A percentile compares a stretch with the other conserved stretches of the same genome.
Evolutionary conservation across 1,284 basidiomycete species (phyloP).

Genomic region (Ustilago loliicola): DNA sequence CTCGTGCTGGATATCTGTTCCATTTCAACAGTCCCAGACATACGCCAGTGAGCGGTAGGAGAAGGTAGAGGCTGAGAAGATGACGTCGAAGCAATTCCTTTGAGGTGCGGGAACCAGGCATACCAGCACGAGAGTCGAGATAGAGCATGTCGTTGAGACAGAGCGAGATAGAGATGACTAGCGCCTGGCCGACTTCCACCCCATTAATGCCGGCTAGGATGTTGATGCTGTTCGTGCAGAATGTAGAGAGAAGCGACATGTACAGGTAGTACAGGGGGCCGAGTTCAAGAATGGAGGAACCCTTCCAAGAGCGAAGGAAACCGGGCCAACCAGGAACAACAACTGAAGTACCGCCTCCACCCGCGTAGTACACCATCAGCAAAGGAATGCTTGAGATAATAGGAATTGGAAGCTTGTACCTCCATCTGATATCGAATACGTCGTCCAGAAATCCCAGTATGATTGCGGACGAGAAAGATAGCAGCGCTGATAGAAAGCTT

Average conservation of each 20-base stretch:
- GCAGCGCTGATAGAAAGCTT: slow-evolving; percentile 89
- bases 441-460: slow-evolving; percentile 97
- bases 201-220: slow-evolving; percentile 98
- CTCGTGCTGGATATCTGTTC: slow-evolving; percentile 83
- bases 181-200: slow-evolving; percentile 87
- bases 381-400: slow-evolving; percentile 94
- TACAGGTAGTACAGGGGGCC: slow-evolving; percentile 96
- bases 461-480: slow-evolving; percentile 90
- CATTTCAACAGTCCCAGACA: slow-evolving; percentile 79
- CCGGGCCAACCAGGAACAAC: slow-evolving; percentile 80
- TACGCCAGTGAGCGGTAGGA: slow-evolving; percentile 91
- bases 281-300: slow-evolving; percentile 88
- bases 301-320: slow-evolving; percentile 60
- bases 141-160: slow-evolving; percentile 92
- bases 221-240: slow-evolving; percentile 98
- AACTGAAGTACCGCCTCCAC: slow-evolving; percentile 91
- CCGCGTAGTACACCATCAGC: slow-evolving; percentile 95
- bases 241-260: slow-evolving; percentile 95
- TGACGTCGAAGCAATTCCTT: slow-evolving; percentile 87
- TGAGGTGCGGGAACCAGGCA: slow-evolving; percentile 46
- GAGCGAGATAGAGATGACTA: slow-evolving; percentile 91
- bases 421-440: slow-evolving; percentile 97
- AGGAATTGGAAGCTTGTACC: slow-evolving; percentile 95
- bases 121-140: slow-evolving; percentile 60
- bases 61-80: slow-evolving; percentile 93